Percentiles rank a stretch among this genome's conserved stretches.
phyloP scores from a whole-genome alignment of 1,284 basidiomycete genomes.

The Heliocybe sulcata region DNA sequence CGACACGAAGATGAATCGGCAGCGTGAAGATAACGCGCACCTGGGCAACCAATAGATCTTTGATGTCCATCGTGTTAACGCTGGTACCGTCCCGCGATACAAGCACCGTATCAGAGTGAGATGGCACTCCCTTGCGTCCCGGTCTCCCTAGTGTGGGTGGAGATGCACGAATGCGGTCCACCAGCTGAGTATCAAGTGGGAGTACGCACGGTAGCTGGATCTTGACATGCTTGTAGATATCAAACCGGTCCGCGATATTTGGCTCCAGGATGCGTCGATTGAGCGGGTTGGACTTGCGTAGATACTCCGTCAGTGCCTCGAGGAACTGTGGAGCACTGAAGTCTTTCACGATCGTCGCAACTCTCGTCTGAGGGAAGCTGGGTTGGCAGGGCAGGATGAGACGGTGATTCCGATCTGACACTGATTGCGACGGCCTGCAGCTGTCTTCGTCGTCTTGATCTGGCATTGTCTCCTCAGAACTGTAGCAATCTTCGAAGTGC shows the following conservation, averaged over 20 bases:
- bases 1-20: not conserved
- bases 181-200: not conserved
- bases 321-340: not conserved
- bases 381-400: not conserved
- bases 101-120: no score
- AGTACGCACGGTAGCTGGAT: not conserved
- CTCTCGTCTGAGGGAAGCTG: not conserved
- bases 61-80: not conserved
- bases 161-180: not conserved
- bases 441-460: no score
- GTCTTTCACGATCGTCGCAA: not conserved
- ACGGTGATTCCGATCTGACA: no score
- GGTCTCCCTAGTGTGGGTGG: not conserved
- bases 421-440: not conserved
- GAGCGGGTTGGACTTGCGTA: not conserved
- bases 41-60: conserved; percentile 10
- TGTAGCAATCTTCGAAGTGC: no score
- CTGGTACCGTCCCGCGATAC: not conserved
- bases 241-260: not conserved
- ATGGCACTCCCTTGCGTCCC: not conserved
- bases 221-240: not conserved
- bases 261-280: not conserved
- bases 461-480: no score
- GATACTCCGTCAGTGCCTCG: not conserved
- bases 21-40: conserved; percentile 11